Percentiles rank a stretch among this genome's conserved stretches.
These are phyloP conservation scores for Globisporangium spiculum DNA, from an alignment of 352 stramenopile species.

Conservation along the genomic window DNA sequence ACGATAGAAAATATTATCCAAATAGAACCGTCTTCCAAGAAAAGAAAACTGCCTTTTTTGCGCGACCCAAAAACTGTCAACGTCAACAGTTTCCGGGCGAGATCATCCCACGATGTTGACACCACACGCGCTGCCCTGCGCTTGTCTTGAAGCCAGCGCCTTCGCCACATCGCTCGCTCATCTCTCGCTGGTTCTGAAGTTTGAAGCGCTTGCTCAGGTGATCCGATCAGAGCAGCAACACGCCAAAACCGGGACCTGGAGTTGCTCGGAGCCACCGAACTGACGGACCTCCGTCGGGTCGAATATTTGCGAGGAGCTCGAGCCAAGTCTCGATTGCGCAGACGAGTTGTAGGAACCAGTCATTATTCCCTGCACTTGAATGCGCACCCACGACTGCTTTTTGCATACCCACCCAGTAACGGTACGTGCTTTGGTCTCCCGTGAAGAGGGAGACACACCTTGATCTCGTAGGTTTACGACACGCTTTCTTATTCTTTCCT, in stretches of 20 bases:
- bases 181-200: constrained; percentile 3
- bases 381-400: neutral
- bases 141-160: constrained; percentile 9
- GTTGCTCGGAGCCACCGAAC: neutral
- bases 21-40: neutral
- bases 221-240: neutral
- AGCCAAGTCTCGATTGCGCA: neutral
- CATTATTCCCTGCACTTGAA: neutral
- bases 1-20: no score
- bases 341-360: neutral
- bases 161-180: neutral
- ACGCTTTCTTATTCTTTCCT: no score
- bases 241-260: neutral
- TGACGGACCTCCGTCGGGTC: no score
- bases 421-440: neutral
- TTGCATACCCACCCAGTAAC: neutral
- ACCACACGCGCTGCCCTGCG: constrained; percentile 2
- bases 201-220: constrained; percentile 3
- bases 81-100: neutral
- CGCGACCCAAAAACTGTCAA: neutral
- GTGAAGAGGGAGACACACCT: neutral
- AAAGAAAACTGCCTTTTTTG: neutral
- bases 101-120: constrained; percentile 18
- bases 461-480: neutral
- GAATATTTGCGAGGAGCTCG: neutral